Evolutionary conservation across 73 alveolate species (phyloP), one percentile per base, ranked within the genome.

Genomic region (Tetrahymena malaccensis): DNA sequence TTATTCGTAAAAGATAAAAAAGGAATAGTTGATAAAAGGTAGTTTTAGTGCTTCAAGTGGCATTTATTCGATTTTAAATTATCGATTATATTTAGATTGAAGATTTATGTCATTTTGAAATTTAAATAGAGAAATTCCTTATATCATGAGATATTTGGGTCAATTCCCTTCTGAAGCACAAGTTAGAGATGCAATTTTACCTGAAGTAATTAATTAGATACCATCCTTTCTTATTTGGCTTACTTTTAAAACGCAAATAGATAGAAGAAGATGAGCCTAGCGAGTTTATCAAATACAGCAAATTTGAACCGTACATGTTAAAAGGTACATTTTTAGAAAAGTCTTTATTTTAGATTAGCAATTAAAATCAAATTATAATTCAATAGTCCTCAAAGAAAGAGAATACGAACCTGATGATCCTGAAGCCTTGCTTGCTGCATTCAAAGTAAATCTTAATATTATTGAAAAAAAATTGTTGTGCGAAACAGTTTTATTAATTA

Each of bases 321-420:
- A 34, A 43, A 89, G 93, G 96, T 94, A 85, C 4, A 27, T 0
- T 22, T 34, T 84, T 1, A 34, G 11, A 3, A 4, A 40, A n/a
- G n/a, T n/a, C n/a, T n/a, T n/a, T n/a, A n/a, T n/a, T n/a, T n/a
- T n/a, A n/a, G n/a, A n/a, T n/a, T 40, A 40, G 9, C 16, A 40
- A 40, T 40, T 40, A 6, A 40, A 40, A 40, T 10, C 0, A 7
- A 40, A 40, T 40, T 40, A 11, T 27, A 70, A 70, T 70, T n/a
- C 7, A 70, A 31, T 38, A 94, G 96, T 95, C 34, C 55, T 89
- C 31, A 95, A 95, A 93, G 94, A 55, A 35, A 89, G 70, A 84
- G 97, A 95, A 89, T 95, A 85, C 43, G 97, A 95, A 35, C 97
- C 97, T 35, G 97, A 95, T 95, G 95, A 95, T 37, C 93, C 94